Percentiles rank a stretch among this genome's conserved stretches.
These are phyloP conservation scores for Ophiocordyceps unilateralis DNA, from an alignment of 2,329 filamentous ascomycete species.

Conservation along the genomic window DNA sequence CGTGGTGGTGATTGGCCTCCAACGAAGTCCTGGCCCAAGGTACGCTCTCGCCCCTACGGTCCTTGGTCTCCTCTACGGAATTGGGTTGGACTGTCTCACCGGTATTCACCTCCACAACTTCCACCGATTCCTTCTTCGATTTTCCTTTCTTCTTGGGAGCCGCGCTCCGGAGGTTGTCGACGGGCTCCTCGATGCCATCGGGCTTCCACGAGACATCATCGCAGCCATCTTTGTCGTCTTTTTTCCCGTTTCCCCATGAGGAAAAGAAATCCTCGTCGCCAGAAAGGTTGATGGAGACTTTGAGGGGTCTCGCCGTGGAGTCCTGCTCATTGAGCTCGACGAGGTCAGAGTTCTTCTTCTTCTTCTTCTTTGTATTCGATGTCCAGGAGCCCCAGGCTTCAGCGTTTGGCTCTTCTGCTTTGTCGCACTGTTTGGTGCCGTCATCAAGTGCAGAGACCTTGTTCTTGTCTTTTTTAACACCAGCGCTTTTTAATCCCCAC, in stretches of 20 bases:
- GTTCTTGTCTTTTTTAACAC: slow-evolving; percentile 6
- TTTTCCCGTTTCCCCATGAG: slow-evolving; percentile 38
- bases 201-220: slow-evolving; percentile 18
- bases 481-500: neutral
- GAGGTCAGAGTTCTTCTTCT: slow-evolving; percentile 21
- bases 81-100: slow-evolving; percentile 29
- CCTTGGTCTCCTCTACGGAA: slow-evolving; percentile 25
- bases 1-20: slow-evolving; percentile 23
- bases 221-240: slow-evolving; percentile 21
- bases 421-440: neutral
- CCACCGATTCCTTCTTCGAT: slow-evolving; percentile 30
- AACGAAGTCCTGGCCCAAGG: slow-evolving; percentile 26
- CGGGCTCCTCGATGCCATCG: slow-evolving; percentile 25
- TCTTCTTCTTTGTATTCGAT: slow-evolving; percentile 20
- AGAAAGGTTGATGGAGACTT: slow-evolving; percentile 13
- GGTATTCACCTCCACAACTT: slow-evolving; percentile 27
- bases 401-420: slow-evolving; percentile 6
- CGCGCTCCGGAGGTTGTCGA: slow-evolving; percentile 21
- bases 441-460: neutral
- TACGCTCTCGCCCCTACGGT: slow-evolving; percentile 23
- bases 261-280: slow-evolving; percentile 35
- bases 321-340: slow-evolving; percentile 17
- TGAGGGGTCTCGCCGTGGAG: slow-evolving; percentile 8
- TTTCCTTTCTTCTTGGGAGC: slow-evolving; percentile 26
- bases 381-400: slow-evolving; percentile 10